Conservation (phyloP, 2,329 filamentous ascomycete genomes). For the Microdochium bolleyi region DNA sequence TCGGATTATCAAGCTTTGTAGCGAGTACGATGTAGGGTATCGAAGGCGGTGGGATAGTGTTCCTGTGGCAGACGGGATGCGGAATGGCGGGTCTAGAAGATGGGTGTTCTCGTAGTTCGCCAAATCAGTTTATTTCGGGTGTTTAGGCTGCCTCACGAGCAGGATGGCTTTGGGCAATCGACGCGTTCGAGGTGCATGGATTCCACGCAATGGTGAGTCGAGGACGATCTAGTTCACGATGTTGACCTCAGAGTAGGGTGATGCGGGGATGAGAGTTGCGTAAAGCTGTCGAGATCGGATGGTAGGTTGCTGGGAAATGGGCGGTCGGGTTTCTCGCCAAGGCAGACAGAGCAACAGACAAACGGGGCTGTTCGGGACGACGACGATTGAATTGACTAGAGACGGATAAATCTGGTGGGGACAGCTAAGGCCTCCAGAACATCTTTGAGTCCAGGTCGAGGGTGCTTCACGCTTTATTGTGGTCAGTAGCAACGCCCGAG, state of each 20-base stretch:
- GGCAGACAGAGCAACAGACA: background rate
- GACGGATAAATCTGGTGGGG: background rate
- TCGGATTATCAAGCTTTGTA: too few species aligned
- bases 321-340: background rate
- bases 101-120: too few species aligned
- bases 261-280: background rate
- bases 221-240: background rate
- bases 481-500: too few species aligned
- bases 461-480: background rate
- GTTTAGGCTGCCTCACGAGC: too few species aligned
- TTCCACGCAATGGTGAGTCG: too few species aligned
- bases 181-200: too few species aligned
- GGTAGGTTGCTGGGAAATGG: background rate
- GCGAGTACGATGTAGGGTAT: too few species aligned
- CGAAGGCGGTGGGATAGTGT: too few species aligned
- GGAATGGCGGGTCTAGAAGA: too few species aligned
- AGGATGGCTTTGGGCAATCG: too few species aligned
- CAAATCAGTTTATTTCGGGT: too few species aligned
- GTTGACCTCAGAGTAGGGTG: background rate
- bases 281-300: background rate
- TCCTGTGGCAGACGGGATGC: too few species aligned
- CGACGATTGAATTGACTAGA: background rate
- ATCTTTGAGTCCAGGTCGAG: background rate
- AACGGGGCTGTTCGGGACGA: background rate
- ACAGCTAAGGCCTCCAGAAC: background rate